These are phyloP conservation scores for Capsicum baccatum DNA, from an alignment of 257 asterid genomes.

Conservation along the genomic window DNA sequence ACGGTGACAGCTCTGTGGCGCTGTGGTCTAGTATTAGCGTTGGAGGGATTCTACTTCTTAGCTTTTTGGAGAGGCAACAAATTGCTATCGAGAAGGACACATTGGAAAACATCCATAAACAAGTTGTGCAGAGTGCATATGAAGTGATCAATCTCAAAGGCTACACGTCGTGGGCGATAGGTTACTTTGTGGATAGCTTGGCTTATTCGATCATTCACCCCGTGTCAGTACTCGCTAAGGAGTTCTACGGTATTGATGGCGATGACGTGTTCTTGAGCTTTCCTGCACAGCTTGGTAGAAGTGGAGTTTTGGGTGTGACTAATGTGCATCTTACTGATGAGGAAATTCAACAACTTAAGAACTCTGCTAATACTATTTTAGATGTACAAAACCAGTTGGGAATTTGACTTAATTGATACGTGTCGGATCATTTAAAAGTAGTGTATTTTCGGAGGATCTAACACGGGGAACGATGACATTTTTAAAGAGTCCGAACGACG, in stretches of 20 bases:
- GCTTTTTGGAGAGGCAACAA: slow-evolving; percentile 68
- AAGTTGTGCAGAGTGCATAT: slow-evolving; percentile 81
- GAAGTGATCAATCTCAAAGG: slow-evolving; percentile 87
- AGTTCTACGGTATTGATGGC: slow-evolving; percentile 61
- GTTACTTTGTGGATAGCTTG: slow-evolving; percentile 80
- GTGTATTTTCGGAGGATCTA: background rate
- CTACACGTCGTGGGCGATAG: slow-evolving; percentile 95
- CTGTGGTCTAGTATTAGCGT: slow-evolving; percentile 93
- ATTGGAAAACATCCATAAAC: slow-evolving; percentile 65
- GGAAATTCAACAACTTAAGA: slow-evolving; percentile 65
- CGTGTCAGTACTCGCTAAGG: slow-evolving; percentile 77
- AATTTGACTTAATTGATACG: slow-evolving; percentile 40
- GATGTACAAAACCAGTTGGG: slow-evolving; percentile 75
- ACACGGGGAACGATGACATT: background rate
- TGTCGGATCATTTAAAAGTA: background rate
- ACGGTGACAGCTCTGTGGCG: slow-evolving; percentile 91
- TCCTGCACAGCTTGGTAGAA: slow-evolving; percentile 79
- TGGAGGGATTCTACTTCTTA: slow-evolving; percentile 80
- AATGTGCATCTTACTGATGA: slow-evolving; percentile 75
- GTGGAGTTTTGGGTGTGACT: slow-evolving; percentile 76
- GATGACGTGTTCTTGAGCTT: slow-evolving; percentile 79
- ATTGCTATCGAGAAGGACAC: slow-evolving; percentile 73
- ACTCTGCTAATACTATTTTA: slow-evolving; percentile 69
- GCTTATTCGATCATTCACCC: slow-evolving; percentile 79
- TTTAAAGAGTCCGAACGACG: background rate